Evolutionary conservation across 768 basidiomycete species (phyloP), one percentile per base, ranked within the genome.

Genomic region (Lactarius hengduanensis): DNA sequence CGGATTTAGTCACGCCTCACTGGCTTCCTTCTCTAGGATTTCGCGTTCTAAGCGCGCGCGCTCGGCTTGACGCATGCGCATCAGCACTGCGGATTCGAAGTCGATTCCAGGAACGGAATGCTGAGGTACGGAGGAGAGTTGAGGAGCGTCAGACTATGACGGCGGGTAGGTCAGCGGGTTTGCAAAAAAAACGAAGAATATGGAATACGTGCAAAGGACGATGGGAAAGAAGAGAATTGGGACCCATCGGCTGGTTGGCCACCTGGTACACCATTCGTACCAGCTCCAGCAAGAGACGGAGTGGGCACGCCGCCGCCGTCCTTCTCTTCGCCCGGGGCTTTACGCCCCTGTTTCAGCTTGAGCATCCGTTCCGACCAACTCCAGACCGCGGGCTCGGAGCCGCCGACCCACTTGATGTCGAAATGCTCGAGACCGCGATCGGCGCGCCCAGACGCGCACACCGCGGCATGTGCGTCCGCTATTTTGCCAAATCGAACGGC

Each of bases 61-160:
- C 74, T 94, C 92, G 0, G 92, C 91, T 72, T 94, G 90, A 41
- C 92, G 81, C 73, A 95, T 79, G 5, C 92, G 84, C 81, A 94
- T 83, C 41, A 94, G 80, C 0, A 91, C 94, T 66, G 93, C 72
- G 3, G 88, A 85, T 76, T 94, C 92, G 63, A 88, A 94, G 73
- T 93, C 90, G 57, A 93, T 70, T 2, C 83, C 83, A 13, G 66
- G 43, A 30, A 79, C 72, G 18, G 69, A 72, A 0, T 55, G 28
- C 4, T 47, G 59, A 11, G 63, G 61, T 26, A 76, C 69, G 22
- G 76, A 38, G 26, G 72, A 74, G n/a, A 73, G 66, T 34, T 69
- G 54, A 15, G 73, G 55, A 41, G 41, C 7, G n/a, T n/a, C n/a
- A n/a, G n/a, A n/a, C 67, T 70, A 36, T 18, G 55, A 38, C 4